Evolutionary conservation across 495 filamentous ascomycete species (phyloP).

Genomic region (Pseudoneurospora amorphoporcata): DNA sequence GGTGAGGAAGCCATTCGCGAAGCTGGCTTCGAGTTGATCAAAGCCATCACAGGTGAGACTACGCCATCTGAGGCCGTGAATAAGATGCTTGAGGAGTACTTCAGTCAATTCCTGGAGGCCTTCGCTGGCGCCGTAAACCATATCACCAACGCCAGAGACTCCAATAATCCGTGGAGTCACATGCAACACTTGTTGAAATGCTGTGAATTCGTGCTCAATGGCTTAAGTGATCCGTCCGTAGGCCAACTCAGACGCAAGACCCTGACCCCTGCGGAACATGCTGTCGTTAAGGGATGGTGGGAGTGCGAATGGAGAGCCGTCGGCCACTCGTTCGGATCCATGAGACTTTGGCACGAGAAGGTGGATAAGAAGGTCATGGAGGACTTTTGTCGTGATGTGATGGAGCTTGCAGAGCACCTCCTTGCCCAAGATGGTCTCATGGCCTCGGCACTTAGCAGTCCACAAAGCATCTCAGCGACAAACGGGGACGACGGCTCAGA

Average conservation of each 20-base stretch:
- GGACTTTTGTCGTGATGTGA: slow-evolving; percentile 86
- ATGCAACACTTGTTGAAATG: slow-evolving; percentile 62
- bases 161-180: slow-evolving; percentile 48
- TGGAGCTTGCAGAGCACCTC: slow-evolving; percentile 79
- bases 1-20: slow-evolving; percentile 57
- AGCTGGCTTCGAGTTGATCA: slow-evolving; percentile 68
- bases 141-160: slow-evolving; percentile 44
- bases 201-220: slow-evolving; percentile 63
- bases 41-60: slow-evolving; percentile 60
- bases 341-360: slow-evolving; percentile 65
- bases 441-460: slow-evolving; percentile 47
- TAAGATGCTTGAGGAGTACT: slow-evolving; percentile 53
- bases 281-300: slow-evolving; percentile 68
- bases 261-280: slow-evolving; percentile 47
- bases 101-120: slow-evolving; percentile 30
- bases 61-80: slow-evolving; percentile 64
- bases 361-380: slow-evolving; percentile 65
- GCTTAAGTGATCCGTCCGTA: slow-evolving; percentile 70
- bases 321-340: slow-evolving; percentile 69
- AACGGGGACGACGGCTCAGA: slow-evolving; percentile 32
- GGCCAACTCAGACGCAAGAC: slow-evolving; percentile 65
- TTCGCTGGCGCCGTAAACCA: slow-evolving; percentile 29
- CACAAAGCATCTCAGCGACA: slow-evolving; percentile 27
- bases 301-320: slow-evolving; percentile 66
- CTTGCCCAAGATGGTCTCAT: slow-evolving; percentile 76